Conservation (phyloP, 2,329 filamentous ascomycete species). For the Cordyceps fumosorosea region DNA sequence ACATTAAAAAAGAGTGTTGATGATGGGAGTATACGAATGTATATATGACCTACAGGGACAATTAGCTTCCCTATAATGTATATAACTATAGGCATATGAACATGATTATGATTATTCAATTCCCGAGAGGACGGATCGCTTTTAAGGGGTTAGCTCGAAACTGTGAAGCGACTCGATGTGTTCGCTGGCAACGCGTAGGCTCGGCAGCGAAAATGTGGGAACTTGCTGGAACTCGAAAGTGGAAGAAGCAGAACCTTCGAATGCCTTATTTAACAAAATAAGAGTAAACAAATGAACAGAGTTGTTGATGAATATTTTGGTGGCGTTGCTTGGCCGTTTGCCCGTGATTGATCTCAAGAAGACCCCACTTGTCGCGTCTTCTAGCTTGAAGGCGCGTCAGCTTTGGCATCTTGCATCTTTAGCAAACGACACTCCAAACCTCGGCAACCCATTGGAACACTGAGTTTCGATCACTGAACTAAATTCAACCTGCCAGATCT, state of each 20-base stretch:
- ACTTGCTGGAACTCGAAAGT: too few relatives aligned
- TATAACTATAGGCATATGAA: conserved; percentile 5
- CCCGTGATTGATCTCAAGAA: neutral
- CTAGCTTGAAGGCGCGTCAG: neutral
- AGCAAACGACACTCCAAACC: neutral
- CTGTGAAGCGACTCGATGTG: too few relatives aligned
- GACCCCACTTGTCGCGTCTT: conserved; percentile 1
- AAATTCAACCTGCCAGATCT: neutral
- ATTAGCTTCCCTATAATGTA: neutral
- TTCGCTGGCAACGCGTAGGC: too few relatives aligned
- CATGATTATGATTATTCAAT: too few relatives aligned
- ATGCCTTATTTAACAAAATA: neutral
- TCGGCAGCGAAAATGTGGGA: too few relatives aligned
- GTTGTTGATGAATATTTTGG: neutral
- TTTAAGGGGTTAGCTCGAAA: too few relatives aligned
- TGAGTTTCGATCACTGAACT: neutral
- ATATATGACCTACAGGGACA: neutral
- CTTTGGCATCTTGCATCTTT: neutral
- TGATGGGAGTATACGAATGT: neutral
- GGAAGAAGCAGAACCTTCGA: too few relatives aligned
- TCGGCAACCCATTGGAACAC: too few relatives aligned
- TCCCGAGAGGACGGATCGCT: too few relatives aligned
- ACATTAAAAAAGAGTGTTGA: neutral
- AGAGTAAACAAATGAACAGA: neutral
- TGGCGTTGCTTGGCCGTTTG: neutral